Evolutionary conservation across 176 grass and related monocot genomes (phyloP).

Genomic region (Zizania latifolia): DNA sequence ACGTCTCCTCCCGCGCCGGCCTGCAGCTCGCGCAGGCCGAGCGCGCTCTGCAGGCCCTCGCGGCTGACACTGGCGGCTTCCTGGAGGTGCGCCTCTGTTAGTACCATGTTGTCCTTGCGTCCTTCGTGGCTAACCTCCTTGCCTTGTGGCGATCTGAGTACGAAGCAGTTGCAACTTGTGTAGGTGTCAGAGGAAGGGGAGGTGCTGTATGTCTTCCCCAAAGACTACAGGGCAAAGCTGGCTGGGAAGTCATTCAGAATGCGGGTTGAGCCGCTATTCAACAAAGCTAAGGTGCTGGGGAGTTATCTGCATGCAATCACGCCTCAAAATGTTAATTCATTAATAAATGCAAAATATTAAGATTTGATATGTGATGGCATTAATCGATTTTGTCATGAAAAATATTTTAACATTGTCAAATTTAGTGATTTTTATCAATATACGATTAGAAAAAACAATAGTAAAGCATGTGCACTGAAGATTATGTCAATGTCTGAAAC

Average conservation of each 20-base stretch:
- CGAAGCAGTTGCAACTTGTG: constrained; percentile 1
- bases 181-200: constrained; percentile 97
- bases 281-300: constrained; percentile 72
- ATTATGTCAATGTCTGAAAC: too few species aligned
- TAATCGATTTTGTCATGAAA: too few species aligned
- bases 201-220: constrained; percentile 81
- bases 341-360: too few species aligned
- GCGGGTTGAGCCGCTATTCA: constrained; percentile 62
- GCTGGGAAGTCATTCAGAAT: constrained; percentile 81
- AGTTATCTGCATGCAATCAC: too few species aligned
- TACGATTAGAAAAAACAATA: too few species aligned
- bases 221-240: constrained; percentile 87
- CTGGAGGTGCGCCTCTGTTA: constrained; percentile 66
- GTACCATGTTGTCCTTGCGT: not conserved
- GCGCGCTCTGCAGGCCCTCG: constrained; percentile 86
- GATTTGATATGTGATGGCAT: too few species aligned
- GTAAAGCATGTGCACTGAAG: too few species aligned
- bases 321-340: too few species aligned
- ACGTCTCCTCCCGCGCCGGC: constrained; percentile 69
- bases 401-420: too few species aligned
- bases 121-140: not conserved
- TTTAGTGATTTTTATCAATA: too few species aligned
- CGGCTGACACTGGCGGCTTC: constrained; percentile 89
- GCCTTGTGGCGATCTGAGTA: not conserved
- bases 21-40: constrained; percentile 70